Evolutionary conservation across 306 rosid genomes (phyloP).

Genomic region (Castanospermum australe): DNA sequence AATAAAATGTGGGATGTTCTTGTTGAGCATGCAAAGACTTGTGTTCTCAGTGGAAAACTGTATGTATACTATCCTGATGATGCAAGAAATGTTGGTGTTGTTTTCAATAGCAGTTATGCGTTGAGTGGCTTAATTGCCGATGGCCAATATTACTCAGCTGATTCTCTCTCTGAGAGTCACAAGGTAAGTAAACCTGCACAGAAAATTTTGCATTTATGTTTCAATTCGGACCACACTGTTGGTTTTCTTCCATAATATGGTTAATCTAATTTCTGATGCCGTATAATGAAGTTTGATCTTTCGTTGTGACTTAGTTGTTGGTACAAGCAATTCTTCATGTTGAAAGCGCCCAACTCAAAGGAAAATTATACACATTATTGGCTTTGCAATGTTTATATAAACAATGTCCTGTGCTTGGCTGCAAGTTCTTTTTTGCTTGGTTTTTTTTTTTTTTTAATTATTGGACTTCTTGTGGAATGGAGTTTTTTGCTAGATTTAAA

Average conservation of each 20-base stretch:
- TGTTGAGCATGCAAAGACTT: conserved; percentile 85
- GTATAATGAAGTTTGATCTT: not conserved
- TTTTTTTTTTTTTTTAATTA: conserved; percentile 19
- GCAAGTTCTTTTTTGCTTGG: not conserved
- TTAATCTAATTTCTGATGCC: conserved; percentile 21
- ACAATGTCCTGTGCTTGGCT: not conserved
- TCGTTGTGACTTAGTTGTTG: not conserved
- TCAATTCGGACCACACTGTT: conserved; percentile 12
- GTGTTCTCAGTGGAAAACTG: conserved; percentile 69
- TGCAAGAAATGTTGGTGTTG: conserved; percentile 74
- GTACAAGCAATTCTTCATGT: conserved; percentile 2
- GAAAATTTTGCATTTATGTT: conserved; percentile 13
- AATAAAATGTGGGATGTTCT: conserved; percentile 93
- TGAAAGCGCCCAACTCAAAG: not conserved
- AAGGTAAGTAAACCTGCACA: conserved; percentile 48
- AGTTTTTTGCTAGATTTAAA: conserved; percentile 9
- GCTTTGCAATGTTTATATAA: not conserved
- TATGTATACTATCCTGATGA: conserved; percentile 82
- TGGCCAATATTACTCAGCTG: conserved; percentile 64
- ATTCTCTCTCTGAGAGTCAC: conserved; percentile 71
- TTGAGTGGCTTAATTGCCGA: conserved; percentile 74
- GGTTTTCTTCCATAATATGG: conserved; percentile 13
- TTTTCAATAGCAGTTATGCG: conserved; percentile 75
- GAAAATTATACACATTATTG: not conserved
- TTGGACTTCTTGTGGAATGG: not conserved